phyloP scores from a whole-genome alignment of 2,329 filamentous ascomycete species.

The Periconia sp. region DNA sequence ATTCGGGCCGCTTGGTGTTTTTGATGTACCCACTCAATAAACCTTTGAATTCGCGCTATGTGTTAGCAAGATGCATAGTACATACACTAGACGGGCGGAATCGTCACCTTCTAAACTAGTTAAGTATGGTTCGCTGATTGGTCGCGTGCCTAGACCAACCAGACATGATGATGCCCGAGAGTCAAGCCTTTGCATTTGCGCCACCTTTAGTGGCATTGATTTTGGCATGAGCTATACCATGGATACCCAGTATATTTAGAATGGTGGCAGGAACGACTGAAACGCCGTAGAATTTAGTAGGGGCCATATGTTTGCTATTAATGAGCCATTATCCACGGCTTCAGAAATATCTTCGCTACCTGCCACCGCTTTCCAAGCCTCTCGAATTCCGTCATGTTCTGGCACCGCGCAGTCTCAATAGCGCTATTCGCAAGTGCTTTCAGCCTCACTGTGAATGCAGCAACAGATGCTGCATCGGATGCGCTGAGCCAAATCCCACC shows the following conservation, averaged over 20 bases:
- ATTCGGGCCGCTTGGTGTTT: too few relatives aligned
- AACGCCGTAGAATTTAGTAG: background rate
- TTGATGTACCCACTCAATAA: too few relatives aligned
- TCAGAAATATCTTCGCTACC: background rate
- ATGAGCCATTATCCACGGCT: background rate
- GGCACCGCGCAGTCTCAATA: background rate
- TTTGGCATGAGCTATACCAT: background rate
- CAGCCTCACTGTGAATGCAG: background rate
- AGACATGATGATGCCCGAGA: conserved; percentile 1
- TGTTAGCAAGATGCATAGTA: too few relatives aligned
- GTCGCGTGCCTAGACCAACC: background rate
- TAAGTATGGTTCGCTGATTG: background rate
- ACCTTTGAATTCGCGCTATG: too few relatives aligned
- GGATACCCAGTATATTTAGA: background rate
- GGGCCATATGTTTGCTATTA: background rate
- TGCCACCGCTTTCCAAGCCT: background rate
- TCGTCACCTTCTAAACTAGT: background rate
- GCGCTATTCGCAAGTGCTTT: background rate
- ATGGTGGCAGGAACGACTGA: background rate
- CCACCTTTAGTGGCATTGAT: background rate
- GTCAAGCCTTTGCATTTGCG: background rate
- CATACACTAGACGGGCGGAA: too few relatives aligned
- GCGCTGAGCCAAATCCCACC: conserved; percentile 1
- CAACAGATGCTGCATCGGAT: background rate
- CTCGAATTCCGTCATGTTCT: background rate